phyloP scores from a whole-genome alignment of 2,329 filamentous ascomycete species.

The Pleomassaria siparia region DNA sequence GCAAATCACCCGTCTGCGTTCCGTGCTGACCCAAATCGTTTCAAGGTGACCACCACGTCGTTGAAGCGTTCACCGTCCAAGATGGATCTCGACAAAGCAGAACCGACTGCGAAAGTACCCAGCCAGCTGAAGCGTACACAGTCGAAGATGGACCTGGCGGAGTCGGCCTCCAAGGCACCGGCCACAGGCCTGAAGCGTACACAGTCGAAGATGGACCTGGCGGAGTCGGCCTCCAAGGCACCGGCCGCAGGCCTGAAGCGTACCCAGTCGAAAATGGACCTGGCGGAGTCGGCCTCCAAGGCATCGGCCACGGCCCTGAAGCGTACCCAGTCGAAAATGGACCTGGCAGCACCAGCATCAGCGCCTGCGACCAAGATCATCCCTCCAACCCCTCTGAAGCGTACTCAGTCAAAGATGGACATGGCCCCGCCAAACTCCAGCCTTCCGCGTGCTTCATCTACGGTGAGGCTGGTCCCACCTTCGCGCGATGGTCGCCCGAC shows the following conservation, averaged over 20 bases:
- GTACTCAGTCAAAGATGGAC: constrained; percentile 57
- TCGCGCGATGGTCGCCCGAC: constrained; percentile 24
- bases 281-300: constrained; percentile 60
- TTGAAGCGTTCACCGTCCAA: constrained; percentile 43
- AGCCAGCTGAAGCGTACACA: constrained; percentile 53
- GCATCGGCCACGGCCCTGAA: constrained; percentile 47
- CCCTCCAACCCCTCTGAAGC: constrained; percentile 47
- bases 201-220: constrained; percentile 61
- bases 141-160: constrained; percentile 66
- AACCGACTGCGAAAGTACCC: constrained; percentile 34
- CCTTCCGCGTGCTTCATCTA: constrained; percentile 41
- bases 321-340: constrained; percentile 56
- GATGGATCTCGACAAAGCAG: constrained; percentile 50
- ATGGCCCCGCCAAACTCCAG: constrained; percentile 56
- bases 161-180: constrained; percentile 51
- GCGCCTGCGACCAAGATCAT: constrained; percentile 47
- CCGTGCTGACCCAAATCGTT: constrained; percentile 59
- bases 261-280: constrained; percentile 56
- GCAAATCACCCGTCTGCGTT: constrained; percentile 80
- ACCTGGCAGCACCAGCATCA: constrained; percentile 61
- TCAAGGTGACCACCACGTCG: constrained; percentile 48
- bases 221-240: constrained; percentile 56
- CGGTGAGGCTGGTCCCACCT: constrained; percentile 29
- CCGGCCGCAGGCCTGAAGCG: constrained; percentile 49
- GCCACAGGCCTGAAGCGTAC: constrained; percentile 49